Evolutionary conservation across 257 asterid species (phyloP).

Genomic region (Avicennia marina): DNA sequence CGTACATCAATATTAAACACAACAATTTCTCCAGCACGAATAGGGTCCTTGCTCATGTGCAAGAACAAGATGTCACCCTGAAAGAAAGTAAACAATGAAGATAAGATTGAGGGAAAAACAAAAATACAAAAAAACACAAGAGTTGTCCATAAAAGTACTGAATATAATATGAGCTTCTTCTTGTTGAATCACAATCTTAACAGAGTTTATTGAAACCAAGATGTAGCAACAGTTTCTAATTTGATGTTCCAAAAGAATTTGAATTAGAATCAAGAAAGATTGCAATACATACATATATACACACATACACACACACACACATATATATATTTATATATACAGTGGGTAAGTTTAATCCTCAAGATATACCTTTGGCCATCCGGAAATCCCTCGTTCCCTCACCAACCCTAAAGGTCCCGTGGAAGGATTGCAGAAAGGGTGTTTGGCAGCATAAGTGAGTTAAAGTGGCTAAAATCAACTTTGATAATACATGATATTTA

Average conservation of each 20-base stretch:
- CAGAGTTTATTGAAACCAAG: conserved; percentile 2
- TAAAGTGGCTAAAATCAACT: no score
- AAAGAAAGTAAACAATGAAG: conserved; percentile 25
- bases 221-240: neutral
- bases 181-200: neutral
- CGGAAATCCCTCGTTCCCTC: neutral
- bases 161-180: neutral
- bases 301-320: no score
- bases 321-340: no score
- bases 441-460: conserved; percentile 1
- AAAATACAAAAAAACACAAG: neutral
- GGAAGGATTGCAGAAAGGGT: neutral
- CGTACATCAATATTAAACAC: conserved; percentile 95
- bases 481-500: neutral
- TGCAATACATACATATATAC: no score
- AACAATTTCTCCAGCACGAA: conserved; percentile 98
- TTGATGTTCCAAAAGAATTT: neutral
- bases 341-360: neutral
- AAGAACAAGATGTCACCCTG: conserved; percentile 99
- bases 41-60: conserved; percentile 92
- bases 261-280: no score
- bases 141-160: no score
- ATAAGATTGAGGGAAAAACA: neutral
- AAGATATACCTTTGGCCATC: neutral
- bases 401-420: neutral